Evolutionary conservation across 1,284 basidiomycete genomes (phyloP).

Genomic region (Fomes fomentarius): DNA sequence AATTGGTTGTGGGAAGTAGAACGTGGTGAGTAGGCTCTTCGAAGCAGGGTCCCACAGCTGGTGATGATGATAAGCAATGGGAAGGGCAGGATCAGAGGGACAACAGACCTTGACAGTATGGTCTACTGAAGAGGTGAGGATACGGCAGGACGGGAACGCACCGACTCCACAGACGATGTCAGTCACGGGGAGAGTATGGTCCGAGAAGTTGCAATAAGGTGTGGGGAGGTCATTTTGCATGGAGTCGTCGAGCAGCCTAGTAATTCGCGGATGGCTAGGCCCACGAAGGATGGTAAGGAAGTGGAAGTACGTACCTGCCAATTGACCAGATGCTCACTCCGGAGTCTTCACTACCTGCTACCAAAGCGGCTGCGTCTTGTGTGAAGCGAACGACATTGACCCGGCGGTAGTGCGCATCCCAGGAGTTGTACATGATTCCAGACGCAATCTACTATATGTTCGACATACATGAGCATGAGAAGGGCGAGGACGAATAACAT

Average conservation of each 20-base stretch:
- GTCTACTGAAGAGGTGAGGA: slow-evolving; percentile 86
- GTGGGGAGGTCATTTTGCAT: slow-evolving; percentile 70
- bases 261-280: neutral
- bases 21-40: slow-evolving; percentile 81
- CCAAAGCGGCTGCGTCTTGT: slow-evolving; percentile 75
- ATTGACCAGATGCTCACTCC: slow-evolving; percentile 89
- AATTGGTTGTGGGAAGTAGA: slow-evolving; percentile 79
- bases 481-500: neutral
- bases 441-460: slow-evolving; percentile 72
- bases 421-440: slow-evolving; percentile 86
- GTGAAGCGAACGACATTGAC: slow-evolving; percentile 86
- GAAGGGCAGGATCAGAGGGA: slow-evolving; percentile 1
- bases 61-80: too few species aligned
- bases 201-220: slow-evolving; percentile 82
- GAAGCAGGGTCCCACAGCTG: slow-evolving; percentile 87
- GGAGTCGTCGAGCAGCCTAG: slow-evolving; percentile 72
- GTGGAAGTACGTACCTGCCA: slow-evolving; percentile 60
- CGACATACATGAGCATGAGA: slow-evolving; percentile 20
- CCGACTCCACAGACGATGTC: slow-evolving; percentile 83
- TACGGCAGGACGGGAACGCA: slow-evolving; percentile 73
- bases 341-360: slow-evolving; percentile 91
- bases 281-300: neutral
- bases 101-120: slow-evolving; percentile 85
- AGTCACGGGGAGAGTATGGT: slow-evolving; percentile 91
- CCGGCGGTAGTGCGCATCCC: slow-evolving; percentile 95